Conservation (phyloP, 2,329 filamentous ascomycete species). For the Penicillium sp. region DNA sequence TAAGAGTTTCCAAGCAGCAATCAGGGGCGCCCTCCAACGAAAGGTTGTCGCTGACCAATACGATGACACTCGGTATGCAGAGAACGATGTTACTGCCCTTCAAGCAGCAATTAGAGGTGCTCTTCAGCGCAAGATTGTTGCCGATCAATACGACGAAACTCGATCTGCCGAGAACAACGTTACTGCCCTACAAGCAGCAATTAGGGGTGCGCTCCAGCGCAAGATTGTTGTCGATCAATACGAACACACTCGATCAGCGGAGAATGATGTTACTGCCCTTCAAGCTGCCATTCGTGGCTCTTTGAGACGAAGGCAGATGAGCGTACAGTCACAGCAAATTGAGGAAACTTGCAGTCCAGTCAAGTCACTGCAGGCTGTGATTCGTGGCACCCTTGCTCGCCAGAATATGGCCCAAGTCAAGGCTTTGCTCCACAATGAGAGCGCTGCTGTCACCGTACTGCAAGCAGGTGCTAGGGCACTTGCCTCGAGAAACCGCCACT, state of each 20-base stretch:
- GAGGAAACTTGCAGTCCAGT: constrained; percentile 54
- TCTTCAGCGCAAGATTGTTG: constrained; percentile 41
- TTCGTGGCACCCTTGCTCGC: constrained; percentile 57
- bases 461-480: constrained; percentile 39
- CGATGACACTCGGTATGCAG: constrained; percentile 42
- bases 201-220: constrained; percentile 58
- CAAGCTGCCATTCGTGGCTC: constrained; percentile 24
- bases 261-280: constrained; percentile 51
- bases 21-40: constrained; percentile 49
- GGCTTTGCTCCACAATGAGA: constrained; percentile 28
- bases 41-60: constrained; percentile 41
- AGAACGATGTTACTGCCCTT: constrained; percentile 55
- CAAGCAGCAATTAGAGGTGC: constrained; percentile 58
- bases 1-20: constrained; percentile 56
- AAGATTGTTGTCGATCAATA: constrained; percentile 41
- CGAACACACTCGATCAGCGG: constrained; percentile 42
- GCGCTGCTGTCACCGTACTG: constrained; percentile 30
- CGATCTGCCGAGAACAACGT: constrained; percentile 54
- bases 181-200: constrained; percentile 62
- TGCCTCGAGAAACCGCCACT: constrained; percentile 40
- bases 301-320: constrained; percentile 54
- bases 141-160: constrained; percentile 37
- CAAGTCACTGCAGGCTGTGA: constrained; percentile 55
- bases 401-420: constrained; percentile 27
- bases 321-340: constrained; percentile 32